Percentiles rank a stretch among this genome's conserved stretches.
These are phyloP conservation scores for Kappamyces sp. DNA, from an alignment of 192 early-diverging fungal species.

Conservation along the genomic window DNA sequence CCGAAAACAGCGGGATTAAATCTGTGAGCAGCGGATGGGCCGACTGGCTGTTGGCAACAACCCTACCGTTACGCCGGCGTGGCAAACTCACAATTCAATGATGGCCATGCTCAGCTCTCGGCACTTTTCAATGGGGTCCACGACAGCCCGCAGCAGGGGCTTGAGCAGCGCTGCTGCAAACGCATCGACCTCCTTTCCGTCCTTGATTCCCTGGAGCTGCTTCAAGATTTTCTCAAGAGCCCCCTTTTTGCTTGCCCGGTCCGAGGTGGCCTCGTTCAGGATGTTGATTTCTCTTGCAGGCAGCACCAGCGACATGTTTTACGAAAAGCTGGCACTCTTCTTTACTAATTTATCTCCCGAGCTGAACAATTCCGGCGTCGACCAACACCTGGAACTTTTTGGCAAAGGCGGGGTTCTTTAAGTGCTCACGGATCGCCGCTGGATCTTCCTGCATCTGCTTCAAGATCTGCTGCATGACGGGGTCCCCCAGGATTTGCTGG, in stretches of 20 bases:
- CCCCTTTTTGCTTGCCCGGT: conserved; percentile 35
- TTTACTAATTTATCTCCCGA: conserved; percentile 7
- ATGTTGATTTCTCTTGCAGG: conserved; percentile 29
- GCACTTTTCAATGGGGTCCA: conserved; percentile 41
- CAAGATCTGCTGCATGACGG: conserved; percentile 93
- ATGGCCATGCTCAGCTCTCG: conserved; percentile 34
- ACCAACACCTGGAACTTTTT: conserved; percentile 90
- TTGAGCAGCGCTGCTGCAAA: conserved; percentile 23
- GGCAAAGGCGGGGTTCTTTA: conserved; percentile 93
- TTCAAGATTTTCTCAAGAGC: conserved; percentile 39
- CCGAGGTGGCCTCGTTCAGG: conserved; percentile 35
- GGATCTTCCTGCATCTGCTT: conserved; percentile 97
- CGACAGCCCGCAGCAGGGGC: conserved; percentile 27
- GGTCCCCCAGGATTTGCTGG: conserved; percentile 77
- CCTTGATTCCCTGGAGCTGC: conserved; percentile 28
- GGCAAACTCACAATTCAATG: conserved; percentile 24
- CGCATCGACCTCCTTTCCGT: neutral
- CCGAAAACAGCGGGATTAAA: conserved; percentile 35
- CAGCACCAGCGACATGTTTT: neutral
- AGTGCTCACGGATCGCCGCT: conserved; percentile 82
- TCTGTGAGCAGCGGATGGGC: conserved; percentile 25
- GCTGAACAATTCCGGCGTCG: conserved; percentile 64
- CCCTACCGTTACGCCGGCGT: neutral
- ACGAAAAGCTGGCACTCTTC: neutral
- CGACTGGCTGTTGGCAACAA: neutral